Evolutionary conservation across 1,139 yeast species (phyloP).

Genomic region (Magnusiomyces paraingens): DNA sequence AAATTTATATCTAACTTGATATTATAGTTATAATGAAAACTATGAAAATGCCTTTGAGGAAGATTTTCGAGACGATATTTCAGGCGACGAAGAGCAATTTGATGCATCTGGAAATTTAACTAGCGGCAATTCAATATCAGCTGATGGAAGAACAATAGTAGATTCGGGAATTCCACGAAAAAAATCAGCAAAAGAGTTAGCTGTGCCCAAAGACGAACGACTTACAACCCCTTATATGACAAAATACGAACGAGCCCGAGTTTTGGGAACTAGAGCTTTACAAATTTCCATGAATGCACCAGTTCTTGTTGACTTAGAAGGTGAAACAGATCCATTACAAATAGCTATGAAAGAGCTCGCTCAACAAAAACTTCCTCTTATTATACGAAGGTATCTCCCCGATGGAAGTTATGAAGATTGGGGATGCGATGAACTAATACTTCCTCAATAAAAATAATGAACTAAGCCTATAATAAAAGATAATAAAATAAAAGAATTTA

Average conservation of each 20-base stretch:
- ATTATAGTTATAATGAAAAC: slow-evolving; percentile 58
- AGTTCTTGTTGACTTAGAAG: slow-evolving; percentile 93
- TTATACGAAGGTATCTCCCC: slow-evolving; percentile 91
- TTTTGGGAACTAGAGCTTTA: slow-evolving; percentile 90
- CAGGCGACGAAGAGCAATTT: slow-evolving; percentile 52
- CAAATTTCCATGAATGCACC: slow-evolving; percentile 98
- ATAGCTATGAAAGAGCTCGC: slow-evolving; percentile 96
- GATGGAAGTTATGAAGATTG: slow-evolving; percentile 97
- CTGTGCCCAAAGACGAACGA: slow-evolving; percentile 83
- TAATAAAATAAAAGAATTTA: not conserved
- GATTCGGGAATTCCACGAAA: slow-evolving; percentile 58
- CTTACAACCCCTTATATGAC: slow-evolving; percentile 98
- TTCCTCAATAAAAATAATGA: slow-evolving; percentile 51
- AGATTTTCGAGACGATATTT: slow-evolving; percentile 70
- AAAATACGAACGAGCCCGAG: slow-evolving; percentile 94
- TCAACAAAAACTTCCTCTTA: slow-evolving; percentile 91
- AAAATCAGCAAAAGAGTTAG: slow-evolving; percentile 71
- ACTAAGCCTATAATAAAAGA: not conserved
- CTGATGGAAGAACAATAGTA: slow-evolving; percentile 67
- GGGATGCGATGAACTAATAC: slow-evolving; percentile 97
- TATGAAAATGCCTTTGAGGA: slow-evolving; percentile 66
- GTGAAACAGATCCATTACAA: slow-evolving; percentile 98
- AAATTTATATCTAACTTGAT: not conserved
- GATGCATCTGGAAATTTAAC: slow-evolving; percentile 42
- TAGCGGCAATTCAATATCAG: slow-evolving; percentile 44